Conservation (phyloP, 2,329 filamentous ascomycete species). For the Phoma sp. region DNA sequence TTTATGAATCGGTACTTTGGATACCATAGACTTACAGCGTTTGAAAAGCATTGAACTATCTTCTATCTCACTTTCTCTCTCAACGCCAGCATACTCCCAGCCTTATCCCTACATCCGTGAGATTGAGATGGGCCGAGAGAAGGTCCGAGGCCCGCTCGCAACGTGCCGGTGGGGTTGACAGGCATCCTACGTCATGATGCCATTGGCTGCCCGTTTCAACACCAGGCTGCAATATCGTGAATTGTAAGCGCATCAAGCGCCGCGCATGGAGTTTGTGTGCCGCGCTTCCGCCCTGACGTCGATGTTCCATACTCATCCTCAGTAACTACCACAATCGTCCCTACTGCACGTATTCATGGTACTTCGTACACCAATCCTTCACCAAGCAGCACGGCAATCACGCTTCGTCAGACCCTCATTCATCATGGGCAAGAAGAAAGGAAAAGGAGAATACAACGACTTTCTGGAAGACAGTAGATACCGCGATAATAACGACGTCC, state of each 20-base stretch:
- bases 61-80: not conserved
- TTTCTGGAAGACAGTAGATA: constrained; percentile 46
- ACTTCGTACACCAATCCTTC: not conserved
- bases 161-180: constrained; percentile 14
- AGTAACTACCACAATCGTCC: not conserved
- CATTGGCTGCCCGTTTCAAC: no score
- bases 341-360: not conserved
- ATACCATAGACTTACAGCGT: constrained; percentile 21
- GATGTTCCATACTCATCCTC: not conserved
- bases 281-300: constrained; percentile 15
- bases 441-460: constrained; percentile 42
- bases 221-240: no score
- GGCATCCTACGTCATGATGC: constrained; percentile 15
- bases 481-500: constrained; percentile 34
- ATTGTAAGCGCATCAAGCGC: constrained; percentile 5
- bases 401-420: not conserved
- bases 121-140: constrained; percentile 2
- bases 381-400: not conserved
- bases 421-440: constrained; percentile 42
- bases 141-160: constrained; percentile 8
- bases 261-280: constrained; percentile 1
- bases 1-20: constrained; percentile 14
- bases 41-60: constrained; percentile 18
- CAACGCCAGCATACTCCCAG: constrained; percentile 6
- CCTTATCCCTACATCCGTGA: constrained; percentile 3